Conservation (phyloP, 495 filamentous ascomycete species). For the Hyaloscypha finlandica region DNA sequence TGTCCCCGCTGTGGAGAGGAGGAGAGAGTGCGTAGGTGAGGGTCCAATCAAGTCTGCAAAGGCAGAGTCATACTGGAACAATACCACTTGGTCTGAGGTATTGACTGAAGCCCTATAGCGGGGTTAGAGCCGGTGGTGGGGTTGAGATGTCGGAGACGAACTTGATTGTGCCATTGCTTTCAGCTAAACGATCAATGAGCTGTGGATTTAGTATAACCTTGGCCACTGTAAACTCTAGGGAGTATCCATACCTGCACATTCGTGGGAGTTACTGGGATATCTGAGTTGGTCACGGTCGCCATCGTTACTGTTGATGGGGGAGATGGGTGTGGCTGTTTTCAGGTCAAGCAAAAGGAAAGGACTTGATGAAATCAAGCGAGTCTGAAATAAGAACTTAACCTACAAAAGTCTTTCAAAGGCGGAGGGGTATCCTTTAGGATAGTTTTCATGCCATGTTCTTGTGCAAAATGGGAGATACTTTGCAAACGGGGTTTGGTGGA, state of each 20-base stretch:
- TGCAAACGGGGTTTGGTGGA: not conserved
- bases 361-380: not conserved
- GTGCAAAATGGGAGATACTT: not conserved
- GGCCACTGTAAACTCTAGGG: not conserved
- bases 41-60: constrained; percentile 27
- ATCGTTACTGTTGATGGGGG: constrained; percentile 23
- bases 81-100: constrained; percentile 24
- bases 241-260: constrained; percentile 25
- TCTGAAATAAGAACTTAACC: not conserved
- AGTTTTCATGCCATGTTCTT: not conserved
- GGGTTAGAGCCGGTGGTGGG: constrained; percentile 9
- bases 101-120: not conserved
- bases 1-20: constrained; percentile 39
- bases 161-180: constrained; percentile 29
- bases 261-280: constrained; percentile 21
- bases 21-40: constrained; percentile 37
- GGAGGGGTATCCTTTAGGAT: not conserved
- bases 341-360: constrained; percentile 1
- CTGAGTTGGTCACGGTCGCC: constrained; percentile 34
- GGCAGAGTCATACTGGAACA: constrained; percentile 27
- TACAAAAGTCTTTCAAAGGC: not conserved
- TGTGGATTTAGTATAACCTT: constrained; percentile 9
- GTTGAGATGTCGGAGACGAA: constrained; percentile 12
- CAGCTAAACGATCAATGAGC: constrained; percentile 26
- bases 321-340: not conserved